Base-by-base conservation (phyloP, 1,284 basidiomycete species). In the Tilletia walkeri region DNA sequence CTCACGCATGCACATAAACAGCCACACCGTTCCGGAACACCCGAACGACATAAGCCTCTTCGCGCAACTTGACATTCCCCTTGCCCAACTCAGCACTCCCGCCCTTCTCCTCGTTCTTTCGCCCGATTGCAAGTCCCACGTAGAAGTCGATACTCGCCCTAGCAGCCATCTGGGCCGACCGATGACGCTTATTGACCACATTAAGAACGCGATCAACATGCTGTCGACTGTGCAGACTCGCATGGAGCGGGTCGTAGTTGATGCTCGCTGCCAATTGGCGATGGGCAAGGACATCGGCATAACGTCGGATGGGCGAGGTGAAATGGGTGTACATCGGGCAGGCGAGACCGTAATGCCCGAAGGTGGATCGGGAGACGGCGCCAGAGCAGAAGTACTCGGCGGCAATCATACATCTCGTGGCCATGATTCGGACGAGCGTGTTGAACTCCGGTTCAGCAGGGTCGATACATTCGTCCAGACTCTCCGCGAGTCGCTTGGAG, bases 351-450 rank as follows among this genome's bases (percentile, higher is more conserved):
- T 99, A 99, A 85, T 99, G 96, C 1, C 92, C 91, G 83, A 97
- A 99, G 0, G 93, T 91, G 78, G 97, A 94, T 71, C 91, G 89
- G 0, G 91, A 89, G 3, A 98, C 94, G 76, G 92, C 94, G 9
- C 96, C 96, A 0, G 94, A 92, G 82, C 93, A 94, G 85, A 99
- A 98, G 85, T 99, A 99, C 84, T 99, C 96, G 38, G 96, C 96
- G 0, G 94, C 91, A 20, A 98, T 87, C 96, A 99, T 98, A 84
- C 96, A 99, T 20, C 96, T 88, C 1, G 96, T 99, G 1, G 96
- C 95, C 94, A 99, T 98, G 84, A 99, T 98, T 59, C 96, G 90
- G 63, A 99, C 95, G 14, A 99, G 88, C 0, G 94, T 99, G 83
- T 99, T 99, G 87, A 99, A 98, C 3, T 93, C 90, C 1, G 75